phyloP scores from a whole-genome alignment of 345 rosid species.

The Euphorbia lathyris region DNA sequence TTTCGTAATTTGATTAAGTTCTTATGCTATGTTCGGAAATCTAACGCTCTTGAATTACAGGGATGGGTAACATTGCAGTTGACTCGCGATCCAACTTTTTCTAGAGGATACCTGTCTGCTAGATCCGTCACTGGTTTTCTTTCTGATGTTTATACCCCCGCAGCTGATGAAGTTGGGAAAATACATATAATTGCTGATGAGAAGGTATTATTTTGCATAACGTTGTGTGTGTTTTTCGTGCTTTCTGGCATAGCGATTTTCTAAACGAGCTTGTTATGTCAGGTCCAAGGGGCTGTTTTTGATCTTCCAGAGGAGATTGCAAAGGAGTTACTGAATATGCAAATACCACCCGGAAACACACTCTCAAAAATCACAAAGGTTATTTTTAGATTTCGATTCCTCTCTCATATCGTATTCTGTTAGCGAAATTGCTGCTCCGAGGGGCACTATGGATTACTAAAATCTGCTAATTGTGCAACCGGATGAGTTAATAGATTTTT shows the following conservation, averaged over 20 bases:
- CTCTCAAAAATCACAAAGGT: constrained; percentile 78
- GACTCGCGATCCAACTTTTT: constrained; percentile 60
- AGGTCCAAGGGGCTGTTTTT: constrained; percentile 96
- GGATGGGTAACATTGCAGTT: constrained; percentile 87
- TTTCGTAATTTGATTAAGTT: neutral
- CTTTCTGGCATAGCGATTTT: constrained; percentile 9
- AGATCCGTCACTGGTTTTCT: constrained; percentile 93
- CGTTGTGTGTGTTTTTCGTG: neutral
- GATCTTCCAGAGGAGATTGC: constrained; percentile 96
- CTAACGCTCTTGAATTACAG: constrained; percentile 36
- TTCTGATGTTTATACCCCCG: constrained; percentile 73
- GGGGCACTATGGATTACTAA: constrained; percentile 1
- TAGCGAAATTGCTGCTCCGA: constrained; percentile 6
- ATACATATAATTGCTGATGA: constrained; percentile 86
- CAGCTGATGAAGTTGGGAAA: constrained; percentile 93
- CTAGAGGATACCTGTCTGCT: constrained; percentile 75
- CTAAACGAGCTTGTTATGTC: constrained; percentile 24
- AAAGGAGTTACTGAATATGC: constrained; percentile 63
- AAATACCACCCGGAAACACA: constrained; percentile 76
- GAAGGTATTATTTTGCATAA: constrained; percentile 44
- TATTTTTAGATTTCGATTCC: constrained; percentile 7
- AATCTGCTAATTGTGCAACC: neutral
- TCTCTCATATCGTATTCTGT: neutral
- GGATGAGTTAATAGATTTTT: neutral
- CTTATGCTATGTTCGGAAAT: neutral